Conservation (phyloP, 164 flowering plant species). For the Macadamia integrifolia region DNA sequence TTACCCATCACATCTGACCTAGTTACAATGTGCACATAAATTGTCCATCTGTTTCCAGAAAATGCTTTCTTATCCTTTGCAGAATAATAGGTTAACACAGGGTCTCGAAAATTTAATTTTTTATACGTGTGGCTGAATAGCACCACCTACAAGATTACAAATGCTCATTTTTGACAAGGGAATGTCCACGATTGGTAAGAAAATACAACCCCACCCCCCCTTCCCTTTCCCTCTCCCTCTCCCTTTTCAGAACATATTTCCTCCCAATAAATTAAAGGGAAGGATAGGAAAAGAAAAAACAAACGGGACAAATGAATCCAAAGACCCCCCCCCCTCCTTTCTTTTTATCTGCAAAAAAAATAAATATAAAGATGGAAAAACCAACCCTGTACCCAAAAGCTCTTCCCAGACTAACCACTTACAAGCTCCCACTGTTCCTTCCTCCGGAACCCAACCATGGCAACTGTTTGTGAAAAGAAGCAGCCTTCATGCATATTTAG, state of each 20-base stretch:
- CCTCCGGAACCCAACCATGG: background rate
- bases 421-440: background rate
- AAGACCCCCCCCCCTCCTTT: background rate
- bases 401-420: background rate
- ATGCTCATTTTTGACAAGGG: background rate
- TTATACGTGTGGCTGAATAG: slow-evolving; percentile 10
- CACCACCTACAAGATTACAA: background rate
- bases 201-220: background rate
- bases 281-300: background rate
- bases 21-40: too few species aligned
- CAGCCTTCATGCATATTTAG: background rate
- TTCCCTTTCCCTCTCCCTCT: too few species aligned
- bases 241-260: slow-evolving; percentile 17
- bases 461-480: background rate
- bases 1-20: too few species aligned
- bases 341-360: background rate
- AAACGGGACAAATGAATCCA: background rate
- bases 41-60: too few species aligned
- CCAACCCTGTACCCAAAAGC: background rate
- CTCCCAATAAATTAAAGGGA: background rate
- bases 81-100: too few species aligned
- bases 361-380: background rate
- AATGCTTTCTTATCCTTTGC: too few species aligned
- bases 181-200: background rate
- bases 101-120: too few species aligned